Base-by-base conservation (phyloP, 1,284 basidiomycete species). In the Butyriboletus appendiculatus region DNA sequence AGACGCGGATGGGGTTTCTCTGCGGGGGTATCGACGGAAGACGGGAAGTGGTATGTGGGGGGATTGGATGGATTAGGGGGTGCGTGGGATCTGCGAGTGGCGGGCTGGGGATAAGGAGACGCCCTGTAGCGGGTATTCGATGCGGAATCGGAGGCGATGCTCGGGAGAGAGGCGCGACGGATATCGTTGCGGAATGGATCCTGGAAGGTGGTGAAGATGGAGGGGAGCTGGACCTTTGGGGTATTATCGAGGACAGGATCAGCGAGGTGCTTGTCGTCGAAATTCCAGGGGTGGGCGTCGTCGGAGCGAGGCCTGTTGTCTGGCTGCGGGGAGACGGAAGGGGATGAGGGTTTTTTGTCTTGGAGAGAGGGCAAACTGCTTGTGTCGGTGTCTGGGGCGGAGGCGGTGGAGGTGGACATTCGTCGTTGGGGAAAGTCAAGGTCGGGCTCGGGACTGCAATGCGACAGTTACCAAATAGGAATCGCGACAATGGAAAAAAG, bases 121-220 rank as follows among this genome's bases (percentile, higher is more conserved):
- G 78, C 73, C 57, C 77, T 66, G 49, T 67, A 67, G 39, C 69
- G 70, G 56, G 61, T 62, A 54, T 67, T 73, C 60, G 78, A 62
- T 57, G 76, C 66, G 58, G 77, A 67, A 53, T 85, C 83, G 37
- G 81, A 76, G 64, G 76, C 71, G 49, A 86, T 75, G 44, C 77
- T 80, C 2, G 87, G 85, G 28, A 89, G 75, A 9, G 87, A 87
- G 6, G 84, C 74, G 46, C 87, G 81, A 48, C 86, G 81, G 53
- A 71, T 68, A 47, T 86, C 84, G 62, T 71, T 71, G 53, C 77
- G 79, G 61, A 80, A 81, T 34, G 75, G 75, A 65, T 86, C 86
- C 65, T 84, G 82, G 61, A 89, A 85, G 24, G 84, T 76, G 34
- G 82, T 79, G 59, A 85, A 86, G 61, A 89, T 85, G 59, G 86